Base-by-base conservation (phyloP, 2,329 filamentous ascomycete genomes). In the Ophiostoma piceae region DNA sequence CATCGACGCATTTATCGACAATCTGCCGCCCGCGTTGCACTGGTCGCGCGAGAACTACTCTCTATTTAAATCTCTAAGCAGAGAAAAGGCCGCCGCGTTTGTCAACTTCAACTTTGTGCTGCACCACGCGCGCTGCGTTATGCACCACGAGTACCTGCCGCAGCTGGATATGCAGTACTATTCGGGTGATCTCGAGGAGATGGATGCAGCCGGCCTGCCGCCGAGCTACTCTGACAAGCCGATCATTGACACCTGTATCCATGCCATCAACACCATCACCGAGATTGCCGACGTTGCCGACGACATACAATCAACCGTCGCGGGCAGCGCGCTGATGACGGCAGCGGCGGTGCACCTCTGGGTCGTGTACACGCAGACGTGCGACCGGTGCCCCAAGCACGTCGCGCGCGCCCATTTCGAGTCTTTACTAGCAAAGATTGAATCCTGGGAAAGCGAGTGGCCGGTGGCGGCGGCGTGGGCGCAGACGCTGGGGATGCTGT, bases 121-220 rank as follows among this genome's bases (percentile, higher is more conserved):
- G 29, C 43, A 66, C 32, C 70, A 69, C 26, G 47, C 62, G 2
- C 70, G 57, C 51, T 71, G 64, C 7, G 67, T 67, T 12, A 66
- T 69, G 57, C 70, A 69, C 16, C 67, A 69, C 26, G 70, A 71
- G 54, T 71, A 71, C 43, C 70, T 71, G 29, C 67, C 70, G 22
- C 70, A 71, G 68, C 68, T 69, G 41, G 68, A 69, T 41, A 66
- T 66, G 68, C 68, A 69, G 60, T 69, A 69, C 68, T 69, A 69
- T 22, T 8, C 65, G 39, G 22, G 5, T 14, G 62, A 8, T 2
- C 39, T 2, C 8, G 39, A 41, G 11, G 51, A 11, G 8, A 4
- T 57, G 51, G 51, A 57, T 4, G 51, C 51, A 2, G 51, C 51
- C 22, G n/a, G 51, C 51, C 51, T 57, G 51, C 51, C 51, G n/a